Conservation (phyloP, 2,329 filamentous ascomycete species). For the Phyllosticta citribraziliensis region DNA sequence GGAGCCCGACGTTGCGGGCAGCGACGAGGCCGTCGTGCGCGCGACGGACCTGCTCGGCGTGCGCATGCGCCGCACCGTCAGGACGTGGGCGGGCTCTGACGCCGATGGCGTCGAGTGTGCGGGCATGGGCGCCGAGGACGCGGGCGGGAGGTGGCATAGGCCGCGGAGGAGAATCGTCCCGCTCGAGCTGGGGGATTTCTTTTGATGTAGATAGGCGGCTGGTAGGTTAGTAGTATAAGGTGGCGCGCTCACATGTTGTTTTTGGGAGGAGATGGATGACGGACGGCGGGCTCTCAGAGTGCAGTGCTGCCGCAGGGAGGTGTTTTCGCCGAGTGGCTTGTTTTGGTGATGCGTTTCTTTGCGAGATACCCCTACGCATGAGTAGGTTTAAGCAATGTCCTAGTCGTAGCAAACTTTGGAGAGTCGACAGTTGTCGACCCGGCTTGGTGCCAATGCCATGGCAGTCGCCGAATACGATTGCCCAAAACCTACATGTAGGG, state of each 20-base stretch:
- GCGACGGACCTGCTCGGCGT: slow-evolving; percentile 40
- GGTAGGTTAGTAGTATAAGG: background rate
- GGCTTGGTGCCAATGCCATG: no score
- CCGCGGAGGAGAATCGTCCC: slow-evolving; percentile 13
- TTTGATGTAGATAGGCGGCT: background rate
- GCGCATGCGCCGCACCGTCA: slow-evolving; percentile 17
- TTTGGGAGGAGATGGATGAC: no score
- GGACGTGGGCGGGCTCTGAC: slow-evolving; percentile 3
- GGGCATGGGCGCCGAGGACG: background rate
- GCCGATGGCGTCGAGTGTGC: background rate
- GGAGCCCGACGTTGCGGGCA: slow-evolving; percentile 44
- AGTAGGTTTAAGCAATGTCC: background rate
- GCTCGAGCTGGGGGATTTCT: slow-evolving; percentile 11
- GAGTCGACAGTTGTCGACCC: no score
- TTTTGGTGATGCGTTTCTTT: background rate
- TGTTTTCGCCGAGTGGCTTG: no score
- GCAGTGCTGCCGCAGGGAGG: no score
- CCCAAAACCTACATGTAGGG: no score
- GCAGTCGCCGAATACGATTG: no score
- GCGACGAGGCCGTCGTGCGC: slow-evolving; percentile 40
- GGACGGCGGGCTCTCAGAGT: no score
- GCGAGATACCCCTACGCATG: background rate
- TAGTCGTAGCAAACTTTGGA: no score
- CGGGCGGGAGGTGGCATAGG: slow-evolving; percentile 19
- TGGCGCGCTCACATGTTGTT: no score